A percentile compares a stretch with the other conserved stretches of the same genome.
Evolutionary conservation across 768 basidiomycete species (phyloP).

Genomic region (Suillus spraguei): DNA sequence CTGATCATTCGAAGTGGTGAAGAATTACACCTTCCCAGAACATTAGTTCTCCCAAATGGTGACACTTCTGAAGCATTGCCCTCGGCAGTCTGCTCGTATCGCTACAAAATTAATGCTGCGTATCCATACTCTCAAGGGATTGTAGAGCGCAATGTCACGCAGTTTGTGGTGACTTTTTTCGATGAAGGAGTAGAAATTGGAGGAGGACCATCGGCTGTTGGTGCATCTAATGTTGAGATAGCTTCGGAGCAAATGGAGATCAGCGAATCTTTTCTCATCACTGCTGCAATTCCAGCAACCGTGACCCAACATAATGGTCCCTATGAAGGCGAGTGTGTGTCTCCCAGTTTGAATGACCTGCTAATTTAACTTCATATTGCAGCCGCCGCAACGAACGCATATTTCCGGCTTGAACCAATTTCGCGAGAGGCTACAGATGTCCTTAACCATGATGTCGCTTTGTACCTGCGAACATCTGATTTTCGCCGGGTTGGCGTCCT

Average conservation of each 20-base stretch:
- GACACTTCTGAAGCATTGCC: slow-evolving; percentile 14
- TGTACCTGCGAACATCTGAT: slow-evolving; percentile 66
- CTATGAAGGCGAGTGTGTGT: slow-evolving; percentile 15
- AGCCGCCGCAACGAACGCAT: slow-evolving; percentile 16
- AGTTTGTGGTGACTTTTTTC: slow-evolving; percentile 49
- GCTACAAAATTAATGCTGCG: slow-evolving; percentile 57
- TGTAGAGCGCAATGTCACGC: slow-evolving; percentile 49
- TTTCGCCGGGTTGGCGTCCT: slow-evolving; percentile 67
- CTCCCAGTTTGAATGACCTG: not conserved
- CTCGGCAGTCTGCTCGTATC: slow-evolving; percentile 25
- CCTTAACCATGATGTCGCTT: slow-evolving; percentile 48
- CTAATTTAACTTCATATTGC: not conserved
- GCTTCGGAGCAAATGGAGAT: slow-evolving; percentile 61
- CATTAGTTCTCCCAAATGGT: slow-evolving; percentile 23
- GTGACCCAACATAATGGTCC: slow-evolving; percentile 14
- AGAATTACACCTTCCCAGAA: slow-evolving; percentile 33
- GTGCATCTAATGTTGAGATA: slow-evolving; percentile 19
- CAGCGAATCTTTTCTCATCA: slow-evolving; percentile 69
- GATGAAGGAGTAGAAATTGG: slow-evolving; percentile 14
- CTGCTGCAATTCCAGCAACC: slow-evolving; percentile 39
- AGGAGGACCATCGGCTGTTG: not conserved
- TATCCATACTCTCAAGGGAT: slow-evolving; percentile 79
- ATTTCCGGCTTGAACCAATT: slow-evolving; percentile 36
- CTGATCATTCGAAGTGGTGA: slow-evolving; percentile 56
- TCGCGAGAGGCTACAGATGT: not conserved